Conservation (phyloP, 208 protist species). For the Herpetomonas tarakana region DNA sequence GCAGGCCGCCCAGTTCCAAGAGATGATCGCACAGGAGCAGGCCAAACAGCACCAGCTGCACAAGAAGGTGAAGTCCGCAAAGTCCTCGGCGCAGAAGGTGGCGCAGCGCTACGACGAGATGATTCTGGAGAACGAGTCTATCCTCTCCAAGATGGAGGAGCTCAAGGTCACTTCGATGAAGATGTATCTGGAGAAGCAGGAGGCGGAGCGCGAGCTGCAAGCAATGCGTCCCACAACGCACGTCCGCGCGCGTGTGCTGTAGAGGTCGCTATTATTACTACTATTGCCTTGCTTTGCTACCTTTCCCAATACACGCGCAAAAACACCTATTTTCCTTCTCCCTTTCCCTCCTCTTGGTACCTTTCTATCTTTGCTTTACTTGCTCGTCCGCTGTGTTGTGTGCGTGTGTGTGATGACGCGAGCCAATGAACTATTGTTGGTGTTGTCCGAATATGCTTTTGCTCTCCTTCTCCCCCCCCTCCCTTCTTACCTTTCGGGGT, state of each 20-base stretch:
- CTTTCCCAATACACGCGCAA: constrained; percentile 1
- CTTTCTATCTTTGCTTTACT: not conserved
- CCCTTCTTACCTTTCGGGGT: not conserved
- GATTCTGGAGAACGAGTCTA: constrained; percentile 88
- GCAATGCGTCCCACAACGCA: constrained; percentile 39
- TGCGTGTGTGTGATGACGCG: not conserved
- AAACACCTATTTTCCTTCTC: constrained; percentile 10
- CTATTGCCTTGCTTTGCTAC: not conserved
- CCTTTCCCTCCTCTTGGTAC: constrained; percentile 18
- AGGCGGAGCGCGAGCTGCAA: constrained; percentile 70
- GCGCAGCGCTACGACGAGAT: constrained; percentile 92
- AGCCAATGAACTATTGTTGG: not conserved
- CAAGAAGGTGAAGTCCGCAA: constrained; percentile 87
- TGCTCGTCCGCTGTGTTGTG: not conserved
- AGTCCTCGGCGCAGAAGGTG: constrained; percentile 69
- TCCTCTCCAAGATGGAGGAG: constrained; percentile 82
- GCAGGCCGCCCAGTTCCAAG: constrained; percentile 76
- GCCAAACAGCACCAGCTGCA: constrained; percentile 71
- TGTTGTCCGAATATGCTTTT: not conserved
- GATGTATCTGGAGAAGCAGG: constrained; percentile 85
- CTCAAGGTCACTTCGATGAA: constrained; percentile 91
- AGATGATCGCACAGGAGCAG: constrained; percentile 77
- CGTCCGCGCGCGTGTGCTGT: constrained; percentile 47
- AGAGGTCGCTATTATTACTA: not conserved
- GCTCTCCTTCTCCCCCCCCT: constrained; percentile 4